phyloP scores from a whole-genome alignment of 2,329 filamentous ascomycete genomes.

The Penicillium brasilianum region DNA sequence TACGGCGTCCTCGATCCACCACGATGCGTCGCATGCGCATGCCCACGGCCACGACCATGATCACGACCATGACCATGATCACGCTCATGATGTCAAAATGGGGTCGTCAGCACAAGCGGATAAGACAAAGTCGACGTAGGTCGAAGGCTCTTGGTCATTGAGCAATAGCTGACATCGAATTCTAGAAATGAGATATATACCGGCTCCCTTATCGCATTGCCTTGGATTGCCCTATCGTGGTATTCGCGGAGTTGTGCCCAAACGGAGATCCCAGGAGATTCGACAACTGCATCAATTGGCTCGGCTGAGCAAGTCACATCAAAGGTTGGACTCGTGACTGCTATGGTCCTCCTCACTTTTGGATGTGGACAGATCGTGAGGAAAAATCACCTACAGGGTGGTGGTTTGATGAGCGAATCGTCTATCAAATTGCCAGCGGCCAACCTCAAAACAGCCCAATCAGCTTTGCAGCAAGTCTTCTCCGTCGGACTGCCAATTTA shows the following conservation, averaged over 20 bases:
- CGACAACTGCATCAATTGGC: slow-evolving; percentile 11
- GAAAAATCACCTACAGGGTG: slow-evolving; percentile 15
- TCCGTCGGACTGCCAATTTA: slow-evolving; percentile 61
- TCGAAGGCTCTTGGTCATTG: slow-evolving; percentile 8
- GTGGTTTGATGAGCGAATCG: slow-evolving; percentile 9
- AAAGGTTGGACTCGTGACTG: slow-evolving; percentile 37
- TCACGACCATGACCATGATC: slow-evolving; percentile 11
- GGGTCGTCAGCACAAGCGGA: background rate
- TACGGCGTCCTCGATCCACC: slow-evolving; percentile 27
- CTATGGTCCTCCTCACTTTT: slow-evolving; percentile 39
- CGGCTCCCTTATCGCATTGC: slow-evolving; percentile 50
- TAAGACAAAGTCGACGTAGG: slow-evolving; percentile 22
- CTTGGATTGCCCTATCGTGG: slow-evolving; percentile 47
- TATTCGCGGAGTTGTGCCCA: slow-evolving; percentile 37
- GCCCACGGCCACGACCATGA: slow-evolving; percentile 1
- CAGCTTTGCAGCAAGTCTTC: slow-evolving; percentile 41
- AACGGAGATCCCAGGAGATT: slow-evolving; percentile 18
- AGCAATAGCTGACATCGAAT: slow-evolving; percentile 24
- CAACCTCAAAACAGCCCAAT: slow-evolving; percentile 20
- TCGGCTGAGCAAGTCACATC: slow-evolving; percentile 28
- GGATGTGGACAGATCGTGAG: slow-evolving; percentile 35
- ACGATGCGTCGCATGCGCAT: slow-evolving; percentile 16
- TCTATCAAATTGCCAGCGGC: slow-evolving; percentile 26
- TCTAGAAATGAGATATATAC: slow-evolving; percentile 55
- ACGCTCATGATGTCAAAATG: slow-evolving; percentile 8